Conservation (phyloP, 441 rosid genomes). For the Syzygium malaccense region DNA sequence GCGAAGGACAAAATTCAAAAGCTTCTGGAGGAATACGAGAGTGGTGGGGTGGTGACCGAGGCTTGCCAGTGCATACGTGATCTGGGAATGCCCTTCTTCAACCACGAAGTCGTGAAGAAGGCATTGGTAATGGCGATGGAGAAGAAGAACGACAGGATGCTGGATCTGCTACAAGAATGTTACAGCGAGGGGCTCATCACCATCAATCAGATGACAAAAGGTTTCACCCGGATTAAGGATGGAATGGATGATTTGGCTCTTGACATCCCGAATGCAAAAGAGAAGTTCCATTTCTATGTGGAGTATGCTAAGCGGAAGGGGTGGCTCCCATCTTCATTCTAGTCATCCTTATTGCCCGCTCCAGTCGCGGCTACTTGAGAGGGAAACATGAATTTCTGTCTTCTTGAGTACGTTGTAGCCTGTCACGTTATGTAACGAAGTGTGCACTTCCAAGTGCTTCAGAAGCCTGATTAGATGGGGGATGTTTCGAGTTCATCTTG, state of each 20-base stretch:
- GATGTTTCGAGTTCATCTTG: neutral
- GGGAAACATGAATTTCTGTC: neutral
- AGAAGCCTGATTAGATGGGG: neutral
- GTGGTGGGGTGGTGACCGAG: constrained; percentile 84
- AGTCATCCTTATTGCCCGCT: neutral
- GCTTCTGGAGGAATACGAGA: constrained; percentile 88
- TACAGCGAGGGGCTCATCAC: constrained; percentile 91
- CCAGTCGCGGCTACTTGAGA: neutral
- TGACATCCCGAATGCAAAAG: constrained; percentile 89
- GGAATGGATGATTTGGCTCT: constrained; percentile 93
- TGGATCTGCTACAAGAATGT: constrained; percentile 79
- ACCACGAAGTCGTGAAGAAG: constrained; percentile 98
- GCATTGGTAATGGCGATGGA: constrained; percentile 99
- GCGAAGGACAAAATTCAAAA: constrained; percentile 95
- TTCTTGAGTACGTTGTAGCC: neutral
- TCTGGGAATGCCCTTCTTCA: constrained; percentile 94
- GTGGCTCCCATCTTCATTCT: constrained; percentile 71
- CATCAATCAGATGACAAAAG: constrained; percentile 88
- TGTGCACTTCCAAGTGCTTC: neutral
- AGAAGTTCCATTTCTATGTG: constrained; percentile 63
- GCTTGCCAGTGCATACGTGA: constrained; percentile 99
- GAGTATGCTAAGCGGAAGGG: constrained; percentile 70
- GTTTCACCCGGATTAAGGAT: constrained; percentile 78
- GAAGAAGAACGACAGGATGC: constrained; percentile 86
- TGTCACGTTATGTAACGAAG: neutral